A percentile compares a stretch with the other conserved stretches of the same genome.
Conservation (phyloP, 345 rosid genomes). For the Viola odorata region DNA sequence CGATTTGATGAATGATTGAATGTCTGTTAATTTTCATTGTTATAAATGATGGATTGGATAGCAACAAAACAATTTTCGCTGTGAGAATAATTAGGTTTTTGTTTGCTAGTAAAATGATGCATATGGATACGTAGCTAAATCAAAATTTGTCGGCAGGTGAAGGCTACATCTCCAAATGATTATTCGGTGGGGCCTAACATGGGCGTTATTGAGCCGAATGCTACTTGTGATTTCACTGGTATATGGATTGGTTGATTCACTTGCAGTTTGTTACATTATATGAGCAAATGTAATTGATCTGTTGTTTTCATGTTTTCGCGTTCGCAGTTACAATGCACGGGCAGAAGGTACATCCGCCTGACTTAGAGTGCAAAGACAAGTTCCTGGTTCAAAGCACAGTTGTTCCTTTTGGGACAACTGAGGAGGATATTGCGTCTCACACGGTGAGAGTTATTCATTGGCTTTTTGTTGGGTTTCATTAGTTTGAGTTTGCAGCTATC, state of each 20-base stretch:
- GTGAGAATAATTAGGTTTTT: neutral
- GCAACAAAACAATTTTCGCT: neutral
- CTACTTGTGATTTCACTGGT: constrained; percentile 28
- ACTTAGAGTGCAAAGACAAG: constrained; percentile 55
- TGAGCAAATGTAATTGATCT: neutral
- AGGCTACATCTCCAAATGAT: constrained; percentile 53
- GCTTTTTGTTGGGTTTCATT: neutral
- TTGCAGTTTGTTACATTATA: neutral
- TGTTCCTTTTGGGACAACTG: constrained; percentile 38
- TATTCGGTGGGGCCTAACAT: constrained; percentile 50
- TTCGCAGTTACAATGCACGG: constrained; percentile 50
- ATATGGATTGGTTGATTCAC: neutral
- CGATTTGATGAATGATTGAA: neutral
- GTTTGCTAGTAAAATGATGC: no score
- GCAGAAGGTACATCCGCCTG: constrained; percentile 41
- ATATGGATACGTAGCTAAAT: neutral
- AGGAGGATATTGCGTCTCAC: constrained; percentile 38
- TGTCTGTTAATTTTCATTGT: no score
- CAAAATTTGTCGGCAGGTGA: constrained; percentile 30
- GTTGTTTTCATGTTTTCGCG: constrained; percentile 4
- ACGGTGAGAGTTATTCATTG: constrained; percentile 21
- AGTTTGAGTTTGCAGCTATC: neutral
- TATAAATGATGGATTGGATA: no score
- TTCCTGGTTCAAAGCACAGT: constrained; percentile 46
- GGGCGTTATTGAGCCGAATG: constrained; percentile 43